These are phyloP conservation scores for Hypoxylon sp. DNA, from an alignment of 2,329 filamentous ascomycete genomes.

Conservation along the genomic window DNA sequence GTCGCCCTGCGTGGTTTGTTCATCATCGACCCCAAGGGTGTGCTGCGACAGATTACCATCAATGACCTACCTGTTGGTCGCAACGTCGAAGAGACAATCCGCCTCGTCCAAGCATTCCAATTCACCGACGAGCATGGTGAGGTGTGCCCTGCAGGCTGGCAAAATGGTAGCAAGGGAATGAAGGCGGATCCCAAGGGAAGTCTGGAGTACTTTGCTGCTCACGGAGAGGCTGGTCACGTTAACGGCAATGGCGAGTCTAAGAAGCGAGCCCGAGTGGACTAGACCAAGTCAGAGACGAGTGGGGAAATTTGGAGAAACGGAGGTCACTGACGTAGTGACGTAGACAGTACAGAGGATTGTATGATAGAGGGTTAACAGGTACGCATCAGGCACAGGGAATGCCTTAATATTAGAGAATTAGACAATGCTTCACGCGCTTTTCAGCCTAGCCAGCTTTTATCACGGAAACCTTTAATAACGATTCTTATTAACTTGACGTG, in stretches of 20 bases:
- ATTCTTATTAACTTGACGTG: not conserved
- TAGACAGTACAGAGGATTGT: slow-evolving; percentile 28
- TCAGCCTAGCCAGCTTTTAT: not conserved
- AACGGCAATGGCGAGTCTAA: slow-evolving; percentile 58
- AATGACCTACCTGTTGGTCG: slow-evolving; percentile 77
- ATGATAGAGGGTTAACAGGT: slow-evolving; percentile 19
- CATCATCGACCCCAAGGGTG: slow-evolving; percentile 75
- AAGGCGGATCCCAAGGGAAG: slow-evolving; percentile 68
- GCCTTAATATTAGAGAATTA: slow-evolving; percentile 34
- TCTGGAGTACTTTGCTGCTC: slow-evolving; percentile 63
- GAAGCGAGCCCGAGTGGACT: slow-evolving; percentile 48
- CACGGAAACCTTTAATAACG: not conserved
- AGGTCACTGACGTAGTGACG: slow-evolving; percentile 31
- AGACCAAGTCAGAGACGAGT: slow-evolving; percentile 16
- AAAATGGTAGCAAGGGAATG: slow-evolving; percentile 63
- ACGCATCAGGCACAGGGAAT: slow-evolving; percentile 15
- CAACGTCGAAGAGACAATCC: slow-evolving; percentile 74
- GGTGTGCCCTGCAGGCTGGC: slow-evolving; percentile 72
- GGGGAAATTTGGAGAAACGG: slow-evolving; percentile 35
- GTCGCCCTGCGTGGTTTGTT: slow-evolving; percentile 75
- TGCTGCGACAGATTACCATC: slow-evolving; percentile 74
- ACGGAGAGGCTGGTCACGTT: slow-evolving; percentile 51
- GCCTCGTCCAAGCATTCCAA: slow-evolving; percentile 81
- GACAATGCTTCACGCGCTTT: slow-evolving; percentile 5
- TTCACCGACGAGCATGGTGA: slow-evolving; percentile 89